Conservation (phyloP, 1,284 basidiomycete genomes). For the Golubevia sp. region DNA sequence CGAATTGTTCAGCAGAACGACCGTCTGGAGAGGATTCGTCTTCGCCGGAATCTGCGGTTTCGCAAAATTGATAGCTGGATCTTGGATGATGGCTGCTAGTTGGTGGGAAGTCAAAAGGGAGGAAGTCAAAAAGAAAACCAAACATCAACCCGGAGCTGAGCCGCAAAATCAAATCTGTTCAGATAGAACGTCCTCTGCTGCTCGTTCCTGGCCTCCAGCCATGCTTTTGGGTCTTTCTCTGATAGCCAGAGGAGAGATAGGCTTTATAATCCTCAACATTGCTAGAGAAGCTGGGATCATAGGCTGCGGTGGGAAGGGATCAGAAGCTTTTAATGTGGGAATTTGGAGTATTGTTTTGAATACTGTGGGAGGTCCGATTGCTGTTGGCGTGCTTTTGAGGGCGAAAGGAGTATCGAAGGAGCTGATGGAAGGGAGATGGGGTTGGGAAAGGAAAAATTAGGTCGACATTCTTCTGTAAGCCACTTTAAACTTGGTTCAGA, state of each 20-base stretch:
- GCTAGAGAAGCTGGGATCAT: slow-evolving; percentile 15
- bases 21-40: slow-evolving; percentile 30
- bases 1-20: slow-evolving; percentile 21
- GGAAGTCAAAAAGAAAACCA: slow-evolving; percentile 3
- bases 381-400: slow-evolving; percentile 24
- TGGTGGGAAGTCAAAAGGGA: slow-evolving; percentile 9
- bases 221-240: slow-evolving; percentile 26
- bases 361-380: slow-evolving; percentile 24
- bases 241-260: slow-evolving; percentile 37
- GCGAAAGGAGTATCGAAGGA: neutral
- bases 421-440: neutral
- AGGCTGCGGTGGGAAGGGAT: neutral
- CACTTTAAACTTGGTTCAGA: too few relatives aligned
- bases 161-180: neutral
- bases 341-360: slow-evolving; percentile 34
- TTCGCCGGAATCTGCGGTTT: slow-evolving; percentile 34
- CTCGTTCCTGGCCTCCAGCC: slow-evolving; percentile 18
- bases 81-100: slow-evolving; percentile 17
- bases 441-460: too few relatives aligned
- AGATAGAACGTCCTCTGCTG: neutral
- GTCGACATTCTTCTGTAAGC: too few relatives aligned
- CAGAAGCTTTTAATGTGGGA: slow-evolving; percentile 26
- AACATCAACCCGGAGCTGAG: neutral
- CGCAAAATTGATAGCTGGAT: slow-evolving; percentile 26
- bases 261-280: slow-evolving; percentile 28